Evolutionary conservation across 257 asterid species (phyloP).

Genomic region (Plantago major): DNA sequence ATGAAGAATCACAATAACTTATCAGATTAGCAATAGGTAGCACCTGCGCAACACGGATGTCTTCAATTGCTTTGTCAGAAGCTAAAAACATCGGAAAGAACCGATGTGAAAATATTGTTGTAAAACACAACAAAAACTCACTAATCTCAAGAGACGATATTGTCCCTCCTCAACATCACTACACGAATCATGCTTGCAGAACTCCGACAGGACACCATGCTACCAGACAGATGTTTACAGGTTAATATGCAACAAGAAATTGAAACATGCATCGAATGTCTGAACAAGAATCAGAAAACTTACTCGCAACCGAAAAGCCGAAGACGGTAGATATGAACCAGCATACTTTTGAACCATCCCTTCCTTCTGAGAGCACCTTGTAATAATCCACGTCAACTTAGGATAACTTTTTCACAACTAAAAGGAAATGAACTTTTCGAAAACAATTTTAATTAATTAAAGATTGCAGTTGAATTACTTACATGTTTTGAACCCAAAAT

Average conservation of each 20-base stretch:
- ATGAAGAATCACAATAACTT: conserved; percentile 48
- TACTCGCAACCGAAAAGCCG: conserved; percentile 58
- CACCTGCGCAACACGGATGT: conserved; percentile 42
- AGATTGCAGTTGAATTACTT: conserved; percentile 24
- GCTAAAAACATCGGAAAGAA: conserved; percentile 8
- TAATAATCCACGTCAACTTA: conserved; percentile 40
- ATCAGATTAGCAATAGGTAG: conserved; percentile 66
- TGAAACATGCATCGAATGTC: conserved; percentile 1
- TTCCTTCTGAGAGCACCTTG: conserved; percentile 78
- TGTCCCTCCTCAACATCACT: conserved; percentile 30
- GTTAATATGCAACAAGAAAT: conserved; percentile 15
- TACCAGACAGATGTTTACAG: conserved; percentile 29
- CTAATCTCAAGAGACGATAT: conserved; percentile 59
- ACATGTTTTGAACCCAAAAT: conserved; percentile 82
- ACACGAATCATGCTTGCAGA: conserved; percentile 66
- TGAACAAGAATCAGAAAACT: conserved; percentile 13
- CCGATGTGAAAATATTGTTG: conserved; percentile 10
- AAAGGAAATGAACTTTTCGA: conserved; percentile 6
- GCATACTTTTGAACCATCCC: conserved; percentile 80
- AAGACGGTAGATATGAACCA: conserved; percentile 40
- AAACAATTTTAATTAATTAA: conserved; percentile 5
- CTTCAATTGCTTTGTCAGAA: neutral
- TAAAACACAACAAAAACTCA: conserved; percentile 23
- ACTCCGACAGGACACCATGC: conserved; percentile 70
- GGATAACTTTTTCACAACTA: conserved; percentile 14